phyloP scores from a whole-genome alignment of 768 basidiomycete species.

The Hemileccinum impolitum region DNA sequence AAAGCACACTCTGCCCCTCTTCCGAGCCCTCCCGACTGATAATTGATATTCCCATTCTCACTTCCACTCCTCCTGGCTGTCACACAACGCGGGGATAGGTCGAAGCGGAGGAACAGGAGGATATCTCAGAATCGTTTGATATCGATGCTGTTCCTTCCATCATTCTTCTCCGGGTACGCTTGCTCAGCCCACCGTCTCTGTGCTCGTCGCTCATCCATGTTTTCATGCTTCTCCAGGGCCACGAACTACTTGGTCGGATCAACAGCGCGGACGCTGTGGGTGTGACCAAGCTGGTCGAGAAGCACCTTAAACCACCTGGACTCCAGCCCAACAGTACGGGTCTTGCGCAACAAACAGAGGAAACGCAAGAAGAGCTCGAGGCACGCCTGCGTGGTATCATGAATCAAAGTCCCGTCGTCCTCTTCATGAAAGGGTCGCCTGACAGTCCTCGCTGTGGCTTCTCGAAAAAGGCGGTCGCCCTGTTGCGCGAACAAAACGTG shows the following conservation, averaged over 20 bases:
- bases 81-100: conserved; percentile 44
- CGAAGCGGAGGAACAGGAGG: conserved; percentile 75
- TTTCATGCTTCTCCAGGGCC: conserved; percentile 55
- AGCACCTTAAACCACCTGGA: conserved; percentile 41
- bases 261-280: conserved; percentile 73
- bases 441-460: conserved; percentile 82
- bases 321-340: not conserved
- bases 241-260: conserved; percentile 76
- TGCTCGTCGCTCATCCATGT: not conserved
- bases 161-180: conserved; percentile 71
- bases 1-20: conserved; percentile 15
- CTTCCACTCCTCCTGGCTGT: not conserved
- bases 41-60: not conserved
- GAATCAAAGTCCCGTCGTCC: conserved; percentile 71
- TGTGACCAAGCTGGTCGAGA: conserved; percentile 59
- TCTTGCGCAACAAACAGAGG: conserved; percentile 34
- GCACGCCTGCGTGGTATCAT: conserved; percentile 66
- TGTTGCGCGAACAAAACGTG: conserved; percentile 63
- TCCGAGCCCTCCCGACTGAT: not conserved
- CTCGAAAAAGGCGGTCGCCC: conserved; percentile 66
- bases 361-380: conserved; percentile 66
- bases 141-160: conserved; percentile 87
- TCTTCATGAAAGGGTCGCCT: conserved; percentile 91
- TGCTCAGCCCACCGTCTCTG: not conserved
- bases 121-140: conserved; percentile 91